Conservation (phyloP, 2,329 filamentous ascomycete genomes). For the Beauveria caledonica region DNA sequence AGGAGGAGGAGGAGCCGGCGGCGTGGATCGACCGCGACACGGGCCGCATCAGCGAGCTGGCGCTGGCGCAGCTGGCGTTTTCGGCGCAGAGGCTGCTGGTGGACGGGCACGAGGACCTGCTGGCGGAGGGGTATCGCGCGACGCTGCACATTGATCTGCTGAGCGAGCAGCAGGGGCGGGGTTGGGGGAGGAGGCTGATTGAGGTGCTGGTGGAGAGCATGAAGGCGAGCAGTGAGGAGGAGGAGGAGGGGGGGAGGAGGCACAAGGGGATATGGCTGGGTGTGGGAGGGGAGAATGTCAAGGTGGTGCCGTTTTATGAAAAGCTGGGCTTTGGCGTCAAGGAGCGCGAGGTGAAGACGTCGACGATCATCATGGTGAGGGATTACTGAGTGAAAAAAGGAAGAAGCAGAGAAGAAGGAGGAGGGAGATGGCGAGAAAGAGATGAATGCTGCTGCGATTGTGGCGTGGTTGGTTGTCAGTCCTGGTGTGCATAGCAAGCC, state of each 20-base stretch:
- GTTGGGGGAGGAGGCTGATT: constrained; percentile 37
- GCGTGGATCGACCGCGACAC: constrained; percentile 22
- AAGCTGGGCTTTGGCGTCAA: constrained; percentile 35
- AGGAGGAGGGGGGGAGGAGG: background rate
- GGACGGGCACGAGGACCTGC: constrained; percentile 25
- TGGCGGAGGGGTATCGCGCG: constrained; percentile 28
- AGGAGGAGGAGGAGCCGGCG: constrained; percentile 22
- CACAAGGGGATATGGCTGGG: constrained; percentile 34
- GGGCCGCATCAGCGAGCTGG: constrained; percentile 19
- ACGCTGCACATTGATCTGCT: constrained; percentile 45
- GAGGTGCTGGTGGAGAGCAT: constrained; percentile 34
- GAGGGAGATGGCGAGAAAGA: background rate
- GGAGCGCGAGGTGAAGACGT: constrained; percentile 26
- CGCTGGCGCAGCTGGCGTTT: constrained; percentile 34
- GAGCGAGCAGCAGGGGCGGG: constrained; percentile 30
- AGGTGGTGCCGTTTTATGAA: constrained; percentile 42
- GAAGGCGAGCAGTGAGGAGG: constrained; percentile 11
- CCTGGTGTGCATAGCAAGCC: no score
- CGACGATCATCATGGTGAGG: constrained; percentile 34
- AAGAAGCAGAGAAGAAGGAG: background rate
- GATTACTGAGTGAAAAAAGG: constrained; percentile 17
- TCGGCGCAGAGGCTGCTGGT: constrained; percentile 31
- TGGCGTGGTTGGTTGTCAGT: no score
- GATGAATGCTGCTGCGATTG: background rate
- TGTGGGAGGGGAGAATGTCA: constrained; percentile 36